Percentiles rank a stretch among this genome's conserved stretches.
These are phyloP conservation scores for Umbelopsis vinacea DNA, from an alignment of 192 early-diverging fungal species.

Conservation along the genomic window DNA sequence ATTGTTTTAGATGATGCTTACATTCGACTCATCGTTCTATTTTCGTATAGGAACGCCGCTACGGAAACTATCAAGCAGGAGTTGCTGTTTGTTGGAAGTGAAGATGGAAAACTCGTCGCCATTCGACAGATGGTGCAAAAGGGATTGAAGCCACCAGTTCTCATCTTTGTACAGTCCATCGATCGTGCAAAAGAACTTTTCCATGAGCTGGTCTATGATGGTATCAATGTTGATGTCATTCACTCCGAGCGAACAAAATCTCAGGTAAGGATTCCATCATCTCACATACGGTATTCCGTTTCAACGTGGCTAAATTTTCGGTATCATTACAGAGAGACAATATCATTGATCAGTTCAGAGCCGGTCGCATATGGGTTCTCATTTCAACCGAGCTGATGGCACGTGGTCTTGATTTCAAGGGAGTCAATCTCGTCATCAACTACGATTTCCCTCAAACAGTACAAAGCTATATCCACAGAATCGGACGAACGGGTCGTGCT, in stretches of 20 bases:
- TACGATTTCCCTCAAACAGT: conserved; percentile 97
- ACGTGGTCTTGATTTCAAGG: conserved; percentile 99
- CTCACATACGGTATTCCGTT: conserved; percentile 1
- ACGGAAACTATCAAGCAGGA: conserved; percentile 90
- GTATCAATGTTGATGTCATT: conserved; percentile 98
- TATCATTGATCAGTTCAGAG: conserved; percentile 86
- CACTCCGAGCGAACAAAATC: conserved; percentile 93
- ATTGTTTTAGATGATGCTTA: neutral
- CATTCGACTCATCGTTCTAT: neutral
- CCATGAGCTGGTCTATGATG: conserved; percentile 95
- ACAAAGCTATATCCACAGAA: conserved; percentile 94
- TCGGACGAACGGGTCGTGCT: conserved; percentile 97
- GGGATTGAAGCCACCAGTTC: conserved; percentile 85
- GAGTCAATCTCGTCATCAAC: conserved; percentile 96
- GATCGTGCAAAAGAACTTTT: conserved; percentile 97
- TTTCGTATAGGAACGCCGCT: conserved; percentile 74
- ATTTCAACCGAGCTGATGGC: conserved; percentile 98
- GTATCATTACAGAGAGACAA: conserved; percentile 70
- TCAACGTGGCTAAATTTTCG: neutral
- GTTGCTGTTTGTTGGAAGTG: conserved; percentile 89
- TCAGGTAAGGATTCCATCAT: conserved; percentile 55
- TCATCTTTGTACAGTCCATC: conserved; percentile 98
- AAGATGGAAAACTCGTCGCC: conserved; percentile 92
- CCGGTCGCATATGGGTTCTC: conserved; percentile 92
- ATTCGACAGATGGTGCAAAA: conserved; percentile 84